Evolutionary conservation across 2,329 filamentous ascomycete species (phyloP), one percentile per base, ranked within the genome.

Genomic region (Coniochaeta ligniaria): DNA sequence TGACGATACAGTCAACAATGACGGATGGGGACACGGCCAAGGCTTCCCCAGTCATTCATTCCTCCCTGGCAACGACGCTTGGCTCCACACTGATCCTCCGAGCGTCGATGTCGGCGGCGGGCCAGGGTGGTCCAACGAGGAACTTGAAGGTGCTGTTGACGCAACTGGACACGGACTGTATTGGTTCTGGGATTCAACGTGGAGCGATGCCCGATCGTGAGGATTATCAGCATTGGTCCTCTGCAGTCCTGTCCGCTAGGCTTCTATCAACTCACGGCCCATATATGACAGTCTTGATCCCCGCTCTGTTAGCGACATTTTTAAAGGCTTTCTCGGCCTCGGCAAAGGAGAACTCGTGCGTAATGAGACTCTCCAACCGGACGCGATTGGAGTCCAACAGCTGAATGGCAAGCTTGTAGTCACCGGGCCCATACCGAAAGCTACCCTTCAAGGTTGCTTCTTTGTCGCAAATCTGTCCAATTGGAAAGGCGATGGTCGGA

Each of bases 341-440:
- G 64, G 84, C 78, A 69, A 97, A 97, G 58, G 83, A 80, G 59
- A 96, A 91, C 33, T 85, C 85, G 26, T 82, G 82, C 14, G 88
- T 91, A 65, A 96, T 87, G 65, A 96, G 79, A 72, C 84, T 85
- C 83, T 94, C 94, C 61, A 92, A 88, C 43, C 89, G 84, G 50
- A 97, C 83, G 71, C 84, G 85, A 50, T 89, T 90, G 20, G 76
- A 80, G 9, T 82, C 81, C 2, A 96, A 84, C 64, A 97, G 80
- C 64, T 90, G 84, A 54, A 96, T 80, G 3, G 91, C 91, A 17
- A 92, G 83, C 70, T 87, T 83, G 75, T 96, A 97, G 74, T 96
- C 93, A 17, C 92, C 92, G 57, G 85, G 83, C 1, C 88, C 87
- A 74, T 97, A 97, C 45, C 93, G 84, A 81, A 96, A 96, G 64